Evolutionary conservation across 305 asterid species (phyloP), one percentile per base, ranked within the genome.

Genomic region (Coffea humblotiana): DNA sequence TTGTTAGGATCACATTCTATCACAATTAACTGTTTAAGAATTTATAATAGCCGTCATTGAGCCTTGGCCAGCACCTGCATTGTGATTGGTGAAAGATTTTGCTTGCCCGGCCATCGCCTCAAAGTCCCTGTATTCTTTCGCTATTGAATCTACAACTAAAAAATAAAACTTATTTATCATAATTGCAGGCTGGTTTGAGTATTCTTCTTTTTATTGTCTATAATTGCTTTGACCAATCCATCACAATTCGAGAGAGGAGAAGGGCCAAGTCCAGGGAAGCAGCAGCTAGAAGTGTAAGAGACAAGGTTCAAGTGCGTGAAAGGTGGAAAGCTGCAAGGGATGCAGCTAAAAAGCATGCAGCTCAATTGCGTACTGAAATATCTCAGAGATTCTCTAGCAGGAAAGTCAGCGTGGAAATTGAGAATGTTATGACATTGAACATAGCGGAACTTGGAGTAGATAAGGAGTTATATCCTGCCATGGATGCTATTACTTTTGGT

Each of bases 291-390:
- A 92, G 91, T 40, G 97, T 88, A 32, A 91, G 79, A 85, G 92
- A 90, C 84, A 94, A 90, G 82, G 85, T 87, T 52, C 92, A 88
- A 81, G 98, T 97, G 15, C 97, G 93, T 69, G 93, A 91, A 16
- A 83, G 95, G 89, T 96, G 98, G 99, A 87, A 85, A 86, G 73
- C 91, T 40, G 98, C 97, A 47, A 95, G 91, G 86, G 96, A 90
- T 29, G 96, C 98, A 65, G 96, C 92, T 76, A 94, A 91, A 81
- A 92, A 88, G 84, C 97, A 89, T 77, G 98, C 93, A 43, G 27
- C 78, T 61, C 93, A 85, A 78, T 85, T 95, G 72, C 91, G 85
- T 43, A 79, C 92, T 83, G 96, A 91, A 77, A 70, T 94, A 74
- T 94, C 98, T 23, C 89, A 88, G 65, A 92, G 71, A 81, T 90